Conservation (phyloP, 306 rosid genomes). For the Castanea mollissima region DNA sequence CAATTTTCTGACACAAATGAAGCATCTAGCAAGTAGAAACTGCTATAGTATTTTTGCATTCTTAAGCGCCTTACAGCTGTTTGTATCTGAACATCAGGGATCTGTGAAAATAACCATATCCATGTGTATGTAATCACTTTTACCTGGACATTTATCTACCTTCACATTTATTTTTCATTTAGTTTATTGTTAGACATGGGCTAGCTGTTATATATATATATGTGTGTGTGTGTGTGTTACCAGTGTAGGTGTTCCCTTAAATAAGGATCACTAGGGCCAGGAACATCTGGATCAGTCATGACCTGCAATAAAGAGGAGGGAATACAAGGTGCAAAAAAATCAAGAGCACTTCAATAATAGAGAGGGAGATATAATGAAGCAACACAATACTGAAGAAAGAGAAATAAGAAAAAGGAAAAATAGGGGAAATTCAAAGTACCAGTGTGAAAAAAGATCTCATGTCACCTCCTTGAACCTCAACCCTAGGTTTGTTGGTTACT, state of each 20-base stretch:
- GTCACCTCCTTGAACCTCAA: slow-evolving; percentile 73
- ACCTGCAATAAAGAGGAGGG: slow-evolving; percentile 38
- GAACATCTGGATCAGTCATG: slow-evolving; percentile 85
- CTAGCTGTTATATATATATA: too few relatives aligned
- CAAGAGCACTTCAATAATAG: slow-evolving; percentile 2
- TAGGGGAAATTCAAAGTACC: slow-evolving; percentile 30
- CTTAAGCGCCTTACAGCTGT: too few relatives aligned
- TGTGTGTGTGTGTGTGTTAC: slow-evolving; percentile 25
- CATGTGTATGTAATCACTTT: neutral
- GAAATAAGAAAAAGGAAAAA: neutral
- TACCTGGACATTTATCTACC: too few relatives aligned
- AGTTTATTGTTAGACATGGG: neutral
- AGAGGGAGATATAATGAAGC: neutral
- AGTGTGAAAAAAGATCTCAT: slow-evolving; percentile 84
- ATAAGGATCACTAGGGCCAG: slow-evolving; percentile 94
- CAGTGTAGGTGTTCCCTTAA: slow-evolving; percentile 84
- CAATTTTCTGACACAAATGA: neutral
- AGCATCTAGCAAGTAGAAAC: neutral
- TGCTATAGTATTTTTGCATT: too few relatives aligned
- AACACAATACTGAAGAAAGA: neutral
- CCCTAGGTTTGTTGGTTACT: slow-evolving; percentile 57
- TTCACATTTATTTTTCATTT: neutral
- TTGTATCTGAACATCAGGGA: too few relatives aligned
- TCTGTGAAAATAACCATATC: neutral
- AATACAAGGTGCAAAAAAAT: neutral